These are phyloP conservation scores for Alternaria metachromatica DNA, from an alignment of 2,329 filamentous ascomycete genomes.

Conservation along the genomic window DNA sequence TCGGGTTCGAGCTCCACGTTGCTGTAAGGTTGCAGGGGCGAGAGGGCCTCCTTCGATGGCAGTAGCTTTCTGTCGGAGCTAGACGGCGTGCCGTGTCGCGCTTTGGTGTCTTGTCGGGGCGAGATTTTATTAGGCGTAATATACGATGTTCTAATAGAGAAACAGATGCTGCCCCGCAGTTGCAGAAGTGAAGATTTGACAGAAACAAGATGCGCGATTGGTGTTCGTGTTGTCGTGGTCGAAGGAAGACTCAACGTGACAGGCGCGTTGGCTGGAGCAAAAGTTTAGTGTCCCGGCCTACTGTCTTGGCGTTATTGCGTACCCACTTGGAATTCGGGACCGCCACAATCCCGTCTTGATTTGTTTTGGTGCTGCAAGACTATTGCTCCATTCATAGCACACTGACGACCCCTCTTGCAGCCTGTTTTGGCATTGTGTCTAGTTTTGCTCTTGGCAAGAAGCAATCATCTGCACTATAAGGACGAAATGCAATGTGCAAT, in stretches of 20 bases:
- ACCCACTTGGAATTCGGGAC: slow-evolving; percentile 2
- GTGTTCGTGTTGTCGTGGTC: slow-evolving; percentile 20
- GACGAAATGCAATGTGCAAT: slow-evolving; percentile 19
- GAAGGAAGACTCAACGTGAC: slow-evolving; percentile 9
- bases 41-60: background rate
- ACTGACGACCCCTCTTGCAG: background rate
- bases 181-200: slow-evolving; percentile 22
- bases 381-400: background rate
- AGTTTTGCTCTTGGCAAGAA: background rate
- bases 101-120: slow-evolving; percentile 2
- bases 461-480: background rate
- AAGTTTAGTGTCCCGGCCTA: slow-evolving; percentile 40
- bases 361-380: background rate
- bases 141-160: slow-evolving; percentile 19
- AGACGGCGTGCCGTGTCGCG: slow-evolving; percentile 15
- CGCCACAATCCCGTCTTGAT: background rate
- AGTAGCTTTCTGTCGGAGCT: background rate
- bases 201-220: slow-evolving; percentile 17
- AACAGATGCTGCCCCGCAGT: slow-evolving; percentile 39
- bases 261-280: slow-evolving; percentile 39
- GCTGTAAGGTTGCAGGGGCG: background rate
- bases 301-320: slow-evolving; percentile 27
- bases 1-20: background rate
- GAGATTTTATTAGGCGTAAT: slow-evolving; percentile 12
- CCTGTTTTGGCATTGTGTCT: background rate